Evolutionary conservation across 768 basidiomycete genomes (phyloP).

Genomic region (Phylloporus sp.): DNA sequence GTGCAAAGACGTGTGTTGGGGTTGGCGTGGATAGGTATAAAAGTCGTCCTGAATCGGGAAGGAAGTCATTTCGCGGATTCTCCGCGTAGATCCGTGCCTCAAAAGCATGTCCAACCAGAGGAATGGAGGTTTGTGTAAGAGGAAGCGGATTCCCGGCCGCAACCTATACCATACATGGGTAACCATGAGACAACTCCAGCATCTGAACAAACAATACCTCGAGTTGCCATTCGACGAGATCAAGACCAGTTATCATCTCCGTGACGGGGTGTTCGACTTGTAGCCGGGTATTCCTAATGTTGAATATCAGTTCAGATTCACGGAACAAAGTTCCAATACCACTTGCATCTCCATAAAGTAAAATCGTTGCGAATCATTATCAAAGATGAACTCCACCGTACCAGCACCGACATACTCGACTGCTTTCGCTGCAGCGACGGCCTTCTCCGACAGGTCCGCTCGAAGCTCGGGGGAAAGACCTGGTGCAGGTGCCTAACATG

Average conservation of each 20-base stretch:
- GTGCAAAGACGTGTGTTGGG: slow-evolving; percentile 68
- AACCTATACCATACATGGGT: slow-evolving; percentile 43
- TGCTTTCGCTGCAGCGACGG: slow-evolving; percentile 88
- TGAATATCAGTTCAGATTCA: not conserved
- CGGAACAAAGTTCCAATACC: not conserved
- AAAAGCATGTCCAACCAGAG: slow-evolving; percentile 88
- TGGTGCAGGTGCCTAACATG: slow-evolving; percentile 78
- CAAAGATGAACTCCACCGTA: slow-evolving; percentile 96
- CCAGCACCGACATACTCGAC: slow-evolving; percentile 91
- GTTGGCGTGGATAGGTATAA: slow-evolving; percentile 77
- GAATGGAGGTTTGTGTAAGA: slow-evolving; percentile 70
- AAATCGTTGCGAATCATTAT: slow-evolving; percentile 82
- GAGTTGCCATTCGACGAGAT: too few relatives aligned
- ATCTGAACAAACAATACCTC: slow-evolving; percentile 48
- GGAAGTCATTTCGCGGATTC: slow-evolving; percentile 88
- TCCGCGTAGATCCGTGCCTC: slow-evolving; percentile 96
- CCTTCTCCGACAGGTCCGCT: slow-evolving; percentile 78
- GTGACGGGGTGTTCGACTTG: slow-evolving; percentile 93
- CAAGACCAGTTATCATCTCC: slow-evolving; percentile 94
- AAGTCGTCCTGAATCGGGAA: slow-evolving; percentile 85
- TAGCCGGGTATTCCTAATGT: slow-evolving; percentile 70
- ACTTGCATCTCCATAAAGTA: slow-evolving; percentile 95
- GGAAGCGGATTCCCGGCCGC: slow-evolving; percentile 87
- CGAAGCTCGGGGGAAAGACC: slow-evolving; percentile 77
- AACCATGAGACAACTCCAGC: not conserved